Evolutionary conservation across 75 land plant genomes (phyloP).

Genomic region (Picea sitchensis): DNA sequence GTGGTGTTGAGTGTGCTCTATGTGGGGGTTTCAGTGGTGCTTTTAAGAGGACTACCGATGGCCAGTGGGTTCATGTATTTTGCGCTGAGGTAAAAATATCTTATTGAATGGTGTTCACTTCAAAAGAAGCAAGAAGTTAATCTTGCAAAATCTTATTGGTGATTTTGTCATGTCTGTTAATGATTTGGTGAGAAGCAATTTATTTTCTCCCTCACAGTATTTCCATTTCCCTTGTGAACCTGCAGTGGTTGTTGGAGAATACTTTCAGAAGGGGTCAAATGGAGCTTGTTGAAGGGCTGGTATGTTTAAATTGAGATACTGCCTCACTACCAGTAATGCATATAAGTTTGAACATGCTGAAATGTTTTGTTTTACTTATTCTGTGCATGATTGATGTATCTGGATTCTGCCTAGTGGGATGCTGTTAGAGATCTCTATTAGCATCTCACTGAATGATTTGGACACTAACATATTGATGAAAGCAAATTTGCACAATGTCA

Average conservation of each 20-base stretch:
- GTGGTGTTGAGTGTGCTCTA: constrained; percentile 63
- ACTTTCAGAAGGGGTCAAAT: constrained; percentile 63
- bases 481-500: not conserved
- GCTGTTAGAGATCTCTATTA: not conserved
- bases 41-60: constrained; percentile 69
- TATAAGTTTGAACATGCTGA: not conserved
- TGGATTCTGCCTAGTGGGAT: not conserved
- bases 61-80: constrained; percentile 92
- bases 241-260: constrained; percentile 81
- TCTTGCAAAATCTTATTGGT: not conserved
- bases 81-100: constrained; percentile 77
- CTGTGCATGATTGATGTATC: not conserved
- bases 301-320: constrained; percentile 23
- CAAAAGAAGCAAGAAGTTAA: not conserved
- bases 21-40: constrained; percentile 83
- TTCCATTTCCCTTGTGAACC: not conserved
- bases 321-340: not conserved
- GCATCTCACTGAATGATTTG: not conserved
- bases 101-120: not conserved
- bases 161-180: not conserved
- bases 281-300: constrained; percentile 74
- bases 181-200: not conserved
- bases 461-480: not conserved
- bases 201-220: not conserved
- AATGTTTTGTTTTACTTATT: not conserved